phyloP scores from a whole-genome alignment of 306 rosid genomes.

The Medicago arabica region DNA sequence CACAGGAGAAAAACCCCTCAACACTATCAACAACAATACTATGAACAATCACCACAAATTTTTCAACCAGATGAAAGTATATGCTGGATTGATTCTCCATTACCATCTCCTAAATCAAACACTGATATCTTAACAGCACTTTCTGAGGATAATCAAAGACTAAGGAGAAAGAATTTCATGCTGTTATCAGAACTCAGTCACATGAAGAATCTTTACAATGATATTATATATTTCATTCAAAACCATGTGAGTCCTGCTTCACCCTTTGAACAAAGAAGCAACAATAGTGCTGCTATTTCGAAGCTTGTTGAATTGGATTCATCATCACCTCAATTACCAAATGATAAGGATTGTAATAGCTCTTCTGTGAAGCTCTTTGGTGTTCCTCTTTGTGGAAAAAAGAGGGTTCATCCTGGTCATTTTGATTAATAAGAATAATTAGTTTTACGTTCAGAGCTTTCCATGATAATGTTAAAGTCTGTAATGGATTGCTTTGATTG shows the following conservation, averaged over 20 bases:
- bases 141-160: constrained; percentile 72
- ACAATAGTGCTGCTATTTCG: constrained; percentile 34
- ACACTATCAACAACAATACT: constrained; percentile 58
- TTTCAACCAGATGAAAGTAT: constrained; percentile 50
- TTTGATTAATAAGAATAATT: constrained; percentile 26
- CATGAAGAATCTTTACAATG: constrained; percentile 85
- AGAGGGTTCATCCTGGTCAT: constrained; percentile 60
- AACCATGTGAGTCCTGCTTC: constrained; percentile 70
- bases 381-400: constrained; percentile 63
- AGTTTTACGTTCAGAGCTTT: neutral
- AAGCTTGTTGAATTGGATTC: constrained; percentile 61
- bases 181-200: constrained; percentile 74
- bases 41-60: constrained; percentile 42
- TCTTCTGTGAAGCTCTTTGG: constrained; percentile 65
- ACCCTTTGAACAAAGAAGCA: constrained; percentile 44
- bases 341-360: constrained; percentile 35
- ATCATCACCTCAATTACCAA: constrained; percentile 38
- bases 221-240: constrained; percentile 77
- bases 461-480: neutral
- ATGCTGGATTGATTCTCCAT: constrained; percentile 48
- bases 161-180: constrained; percentile 70
- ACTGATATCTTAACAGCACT: constrained; percentile 59
- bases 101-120: constrained; percentile 47
- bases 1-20: constrained; percentile 78
- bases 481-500: constrained; percentile 1